phyloP scores from a whole-genome alignment of 2,329 filamentous ascomycete genomes.

The Mollisiaceae sp. region DNA sequence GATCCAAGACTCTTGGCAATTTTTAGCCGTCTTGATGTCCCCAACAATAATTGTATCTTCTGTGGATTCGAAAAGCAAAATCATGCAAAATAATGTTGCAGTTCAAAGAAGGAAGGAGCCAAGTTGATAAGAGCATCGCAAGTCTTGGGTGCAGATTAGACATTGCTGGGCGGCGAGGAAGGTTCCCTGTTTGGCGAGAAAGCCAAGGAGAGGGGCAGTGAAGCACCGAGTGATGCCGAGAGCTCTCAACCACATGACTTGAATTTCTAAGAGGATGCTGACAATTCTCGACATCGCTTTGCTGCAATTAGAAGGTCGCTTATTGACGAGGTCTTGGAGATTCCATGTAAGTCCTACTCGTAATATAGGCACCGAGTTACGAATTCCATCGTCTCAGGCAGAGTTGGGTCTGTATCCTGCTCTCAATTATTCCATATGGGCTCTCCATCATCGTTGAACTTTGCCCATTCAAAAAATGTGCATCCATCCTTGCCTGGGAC shows the following conservation, averaged over 20 bases:
- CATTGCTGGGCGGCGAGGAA: not conserved
- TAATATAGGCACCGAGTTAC: no score
- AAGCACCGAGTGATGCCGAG: not conserved
- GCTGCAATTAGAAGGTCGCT: no score
- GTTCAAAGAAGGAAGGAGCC: slow-evolving; percentile 11
- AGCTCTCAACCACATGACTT: not conserved
- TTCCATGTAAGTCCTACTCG: no score
- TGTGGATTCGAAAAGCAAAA: not conserved
- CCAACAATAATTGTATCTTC: not conserved
- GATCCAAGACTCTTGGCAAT: not conserved
- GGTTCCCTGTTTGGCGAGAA: not conserved
- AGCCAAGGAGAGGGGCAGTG: slow-evolving; percentile 7
- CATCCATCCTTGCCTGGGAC: slow-evolving; percentile 73
- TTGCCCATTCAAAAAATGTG: slow-evolving; percentile 82
- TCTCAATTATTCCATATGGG: slow-evolving; percentile 62
- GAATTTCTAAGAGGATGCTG: no score
- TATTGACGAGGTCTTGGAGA: no score
- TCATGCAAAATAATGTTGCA: not conserved
- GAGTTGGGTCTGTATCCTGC: not conserved
- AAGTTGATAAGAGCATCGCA: slow-evolving; percentile 10
- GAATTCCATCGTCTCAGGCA: no score
- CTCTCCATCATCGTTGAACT: slow-evolving; percentile 85
- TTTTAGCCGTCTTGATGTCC: not conserved
- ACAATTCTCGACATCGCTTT: no score
- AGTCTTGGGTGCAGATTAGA: slow-evolving; percentile 6